These are phyloP conservation scores for Leccinum ponderosum DNA, from an alignment of 1,284 basidiomycete species.

Conservation along the genomic window DNA sequence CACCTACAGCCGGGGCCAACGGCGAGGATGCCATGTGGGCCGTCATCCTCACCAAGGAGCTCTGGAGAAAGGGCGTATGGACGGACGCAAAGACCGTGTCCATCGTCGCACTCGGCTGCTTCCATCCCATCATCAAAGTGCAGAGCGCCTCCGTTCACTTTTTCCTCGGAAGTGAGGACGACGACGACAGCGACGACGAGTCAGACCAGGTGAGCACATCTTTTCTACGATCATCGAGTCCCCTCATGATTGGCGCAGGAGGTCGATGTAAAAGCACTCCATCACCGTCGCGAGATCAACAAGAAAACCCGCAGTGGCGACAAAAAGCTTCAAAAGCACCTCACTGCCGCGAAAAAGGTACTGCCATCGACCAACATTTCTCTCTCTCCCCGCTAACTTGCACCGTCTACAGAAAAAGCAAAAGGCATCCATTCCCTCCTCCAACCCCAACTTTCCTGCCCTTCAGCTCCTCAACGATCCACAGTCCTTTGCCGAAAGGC, in stretches of 20 bases:
- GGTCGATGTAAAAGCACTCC: slow-evolving; percentile 69
- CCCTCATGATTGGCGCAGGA: slow-evolving; percentile 40
- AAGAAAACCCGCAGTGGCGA: slow-evolving; percentile 85
- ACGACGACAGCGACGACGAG: slow-evolving; percentile 70
- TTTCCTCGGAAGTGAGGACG: slow-evolving; percentile 86
- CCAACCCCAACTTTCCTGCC: slow-evolving; percentile 83
- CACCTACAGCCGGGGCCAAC: slow-evolving; percentile 41
- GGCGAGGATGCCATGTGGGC: slow-evolving; percentile 98
- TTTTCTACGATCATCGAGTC: not conserved
- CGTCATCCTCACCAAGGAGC: slow-evolving; percentile 89
- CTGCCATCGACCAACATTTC: slow-evolving; percentile 10
- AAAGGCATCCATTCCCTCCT: slow-evolving; percentile 43
- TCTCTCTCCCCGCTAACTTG: not conserved
- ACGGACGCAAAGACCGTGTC: slow-evolving; percentile 93
- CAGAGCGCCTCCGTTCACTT: slow-evolving; percentile 97
- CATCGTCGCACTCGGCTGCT: slow-evolving; percentile 89
- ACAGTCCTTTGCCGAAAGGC: slow-evolving; percentile 93
- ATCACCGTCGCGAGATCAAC: slow-evolving; percentile 85
- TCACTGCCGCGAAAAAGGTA: slow-evolving; percentile 73
- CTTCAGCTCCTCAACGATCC: slow-evolving; percentile 94
- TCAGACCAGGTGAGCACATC: slow-evolving; percentile 57
- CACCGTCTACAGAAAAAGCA: slow-evolving; percentile 56
- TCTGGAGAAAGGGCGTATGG: slow-evolving; percentile 96
- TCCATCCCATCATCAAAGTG: slow-evolving; percentile 94
- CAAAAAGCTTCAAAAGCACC: slow-evolving; percentile 72